These are phyloP conservation scores for Suhomyces coccinellae DNA, from an alignment of 1,139 yeast species.

Conservation along the genomic window DNA sequence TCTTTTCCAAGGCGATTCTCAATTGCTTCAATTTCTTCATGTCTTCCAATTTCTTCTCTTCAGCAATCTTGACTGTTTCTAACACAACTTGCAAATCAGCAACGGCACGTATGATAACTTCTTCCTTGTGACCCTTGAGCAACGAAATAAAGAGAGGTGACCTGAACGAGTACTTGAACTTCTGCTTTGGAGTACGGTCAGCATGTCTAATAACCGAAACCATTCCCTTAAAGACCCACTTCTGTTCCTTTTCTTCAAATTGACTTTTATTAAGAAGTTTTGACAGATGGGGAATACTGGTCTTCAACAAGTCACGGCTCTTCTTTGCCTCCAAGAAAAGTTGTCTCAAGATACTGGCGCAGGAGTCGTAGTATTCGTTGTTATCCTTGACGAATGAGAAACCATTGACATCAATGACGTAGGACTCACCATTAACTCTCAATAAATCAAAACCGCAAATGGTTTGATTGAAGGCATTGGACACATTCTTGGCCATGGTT, in stretches of 20 bases:
- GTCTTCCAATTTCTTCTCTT: constrained; percentile 78
- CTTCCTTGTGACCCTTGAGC: constrained; percentile 92
- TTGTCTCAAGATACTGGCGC: constrained; percentile 75
- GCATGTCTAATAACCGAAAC: constrained; percentile 95
- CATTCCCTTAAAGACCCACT: constrained; percentile 95
- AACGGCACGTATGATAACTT: constrained; percentile 89
- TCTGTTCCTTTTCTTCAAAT: constrained; percentile 81
- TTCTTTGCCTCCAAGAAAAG: constrained; percentile 64
- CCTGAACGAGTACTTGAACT: constrained; percentile 91
- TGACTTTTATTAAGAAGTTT: constrained; percentile 40
- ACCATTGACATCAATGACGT: constrained; percentile 97
- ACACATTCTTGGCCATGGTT: constrained; percentile 74
- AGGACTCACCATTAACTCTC: constrained; percentile 84
- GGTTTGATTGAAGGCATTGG: constrained; percentile 82
- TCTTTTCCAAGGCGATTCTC: constrained; percentile 82
- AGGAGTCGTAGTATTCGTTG: constrained; percentile 77
- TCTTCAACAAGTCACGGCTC: constrained; percentile 42
- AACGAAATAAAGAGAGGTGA: constrained; percentile 83
- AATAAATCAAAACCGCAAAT: constrained; percentile 96
- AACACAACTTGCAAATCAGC: constrained; percentile 83
- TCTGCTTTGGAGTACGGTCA: constrained; percentile 98
- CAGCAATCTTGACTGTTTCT: constrained; percentile 81
- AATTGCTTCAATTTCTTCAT: constrained; percentile 71
- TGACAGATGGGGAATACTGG: constrained; percentile 40
- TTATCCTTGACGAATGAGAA: constrained; percentile 97